Evolutionary conservation across 176 grass and related monocot genomes (phyloP).

Genomic region (Zoysia japonica): DNA sequence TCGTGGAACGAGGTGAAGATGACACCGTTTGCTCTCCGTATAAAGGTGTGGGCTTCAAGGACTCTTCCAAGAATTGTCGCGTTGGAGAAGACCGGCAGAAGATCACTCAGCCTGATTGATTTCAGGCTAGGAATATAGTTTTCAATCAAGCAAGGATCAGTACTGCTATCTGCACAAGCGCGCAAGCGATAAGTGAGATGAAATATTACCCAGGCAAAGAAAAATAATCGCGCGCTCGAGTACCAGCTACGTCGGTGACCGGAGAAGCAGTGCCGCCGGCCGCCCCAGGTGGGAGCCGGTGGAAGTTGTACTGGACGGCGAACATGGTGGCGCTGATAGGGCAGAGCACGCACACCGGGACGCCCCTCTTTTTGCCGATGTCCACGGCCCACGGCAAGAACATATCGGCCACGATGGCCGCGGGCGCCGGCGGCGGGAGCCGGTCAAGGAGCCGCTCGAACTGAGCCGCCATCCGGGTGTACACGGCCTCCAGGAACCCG

Average conservation of each 20-base stretch:
- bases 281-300: conserved; percentile 24
- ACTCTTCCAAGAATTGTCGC: neutral
- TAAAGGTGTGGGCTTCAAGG: conserved; percentile 16
- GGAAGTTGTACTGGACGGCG: conserved; percentile 28
- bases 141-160: conserved; percentile 42
- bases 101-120: conserved; percentile 20
- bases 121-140: conserved; percentile 43
- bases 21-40: conserved; percentile 27
- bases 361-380: neutral
- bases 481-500: conserved; percentile 49
- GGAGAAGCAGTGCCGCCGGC: neutral
- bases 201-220: neutral
- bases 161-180: conserved; percentile 23
- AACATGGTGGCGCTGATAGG: conserved; percentile 47
- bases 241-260: neutral
- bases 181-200: neutral
- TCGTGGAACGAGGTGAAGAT: conserved; percentile 53
- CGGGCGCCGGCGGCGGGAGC: conserved; percentile 1
- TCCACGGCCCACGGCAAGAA: conserved; percentile 34
- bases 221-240: neutral
- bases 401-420: conserved; percentile 36
- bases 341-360: conserved; percentile 24
- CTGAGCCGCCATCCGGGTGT: conserved; percentile 47
- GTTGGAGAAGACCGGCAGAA: conserved; percentile 4
- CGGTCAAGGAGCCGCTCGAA: conserved; percentile 36